A percentile compares a stretch with the other conserved stretches of the same genome.
Conservation (phyloP, 2,329 filamentous ascomycete species). For the Alternaria viburni region DNA sequence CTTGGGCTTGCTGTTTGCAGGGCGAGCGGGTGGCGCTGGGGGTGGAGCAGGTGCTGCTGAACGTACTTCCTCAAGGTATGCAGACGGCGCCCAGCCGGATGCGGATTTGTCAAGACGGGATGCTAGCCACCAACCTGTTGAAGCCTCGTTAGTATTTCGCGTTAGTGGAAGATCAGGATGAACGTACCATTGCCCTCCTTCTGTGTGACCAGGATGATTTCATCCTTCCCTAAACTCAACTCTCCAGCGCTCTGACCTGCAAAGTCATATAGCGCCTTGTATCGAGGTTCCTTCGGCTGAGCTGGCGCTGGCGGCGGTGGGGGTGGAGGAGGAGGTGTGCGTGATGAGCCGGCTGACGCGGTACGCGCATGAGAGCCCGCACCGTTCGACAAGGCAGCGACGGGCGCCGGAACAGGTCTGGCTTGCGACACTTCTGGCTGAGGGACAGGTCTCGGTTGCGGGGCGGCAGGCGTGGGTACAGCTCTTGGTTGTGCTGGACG, state of each 20-base stretch:
- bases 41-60: conserved; percentile 63
- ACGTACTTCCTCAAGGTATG: conserved; percentile 85
- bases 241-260: conserved; percentile 83
- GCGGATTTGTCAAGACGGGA: conserved; percentile 70
- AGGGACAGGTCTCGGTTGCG: conserved; percentile 54
- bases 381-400: conserved; percentile 60
- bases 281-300: conserved; percentile 73
- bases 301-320: conserved; percentile 67
- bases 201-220: conserved; percentile 87
- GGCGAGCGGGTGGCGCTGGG: conserved; percentile 59
- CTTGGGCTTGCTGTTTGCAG: conserved; percentile 71
- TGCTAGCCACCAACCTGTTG: conserved; percentile 91
- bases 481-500: conserved; percentile 51
- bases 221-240: conserved; percentile 77
- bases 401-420: conserved; percentile 61
- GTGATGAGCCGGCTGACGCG: conserved; percentile 49
- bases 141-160: conserved; percentile 21
- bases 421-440: conserved; percentile 53
- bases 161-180: background rate
- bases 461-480: conserved; percentile 42
- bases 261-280: conserved; percentile 93
- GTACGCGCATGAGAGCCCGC: conserved; percentile 48
- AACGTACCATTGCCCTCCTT: conserved; percentile 91
- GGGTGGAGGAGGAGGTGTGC: conserved; percentile 56
- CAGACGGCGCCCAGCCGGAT: conserved; percentile 94